Base-by-base conservation (phyloP, 2,329 filamentous ascomycete species). In the Aureobasidium sp. region DNA sequence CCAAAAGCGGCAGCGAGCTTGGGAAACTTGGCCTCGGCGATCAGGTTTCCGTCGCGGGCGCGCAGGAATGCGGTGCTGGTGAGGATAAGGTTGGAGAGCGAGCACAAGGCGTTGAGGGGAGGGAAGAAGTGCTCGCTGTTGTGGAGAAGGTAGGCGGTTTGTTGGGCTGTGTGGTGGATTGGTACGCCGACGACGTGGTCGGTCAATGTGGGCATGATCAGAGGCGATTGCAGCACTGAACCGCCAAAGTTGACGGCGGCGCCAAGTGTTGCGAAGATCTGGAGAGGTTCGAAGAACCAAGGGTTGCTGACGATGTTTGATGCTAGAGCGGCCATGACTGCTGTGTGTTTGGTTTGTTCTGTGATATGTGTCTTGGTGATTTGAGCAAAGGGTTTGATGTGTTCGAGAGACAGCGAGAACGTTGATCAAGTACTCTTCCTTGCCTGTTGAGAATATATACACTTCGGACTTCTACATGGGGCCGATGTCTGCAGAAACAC, bases 171-270 rank as follows among this genome's bases (percentile, higher is more conserved):
- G 67, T 70, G 63, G 58, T 66, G 47, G 32, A 67, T 62, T 37
- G 70, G 69, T 47, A 70, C 66, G 27, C 63, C 42, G 21, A 64
- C 61, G 59, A 66, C 62, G 36, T 66, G 61, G 55, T 59, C 53
- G 39, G 53, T 50, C 34, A 71, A 64, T 62, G 69, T 69, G 62
- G 70, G 70, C 68, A 71, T 68, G 30, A 67, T 69, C 50, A 72
- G 64, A 36, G 68, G 67, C 39, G 69, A 67, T 67, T 71, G 70
- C n/a, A 71, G 67, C 30, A 63, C 69, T 48, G 69, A 71, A 55
- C 67, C 70, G 53, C 70, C 70, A 44, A 68, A 69, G 66, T 72
- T 72, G 59, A 68, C 63, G 55, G 69, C 70, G 13, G 69, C 67
- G 59, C 66, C 67, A 15, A 72, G 60, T 7, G 66, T 67, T 29